Percentiles rank a stretch among this genome's conserved stretches.
Evolutionary conservation across 306 rosid genomes (phyloP).

Genomic region (Gillenia trifoliata): DNA sequence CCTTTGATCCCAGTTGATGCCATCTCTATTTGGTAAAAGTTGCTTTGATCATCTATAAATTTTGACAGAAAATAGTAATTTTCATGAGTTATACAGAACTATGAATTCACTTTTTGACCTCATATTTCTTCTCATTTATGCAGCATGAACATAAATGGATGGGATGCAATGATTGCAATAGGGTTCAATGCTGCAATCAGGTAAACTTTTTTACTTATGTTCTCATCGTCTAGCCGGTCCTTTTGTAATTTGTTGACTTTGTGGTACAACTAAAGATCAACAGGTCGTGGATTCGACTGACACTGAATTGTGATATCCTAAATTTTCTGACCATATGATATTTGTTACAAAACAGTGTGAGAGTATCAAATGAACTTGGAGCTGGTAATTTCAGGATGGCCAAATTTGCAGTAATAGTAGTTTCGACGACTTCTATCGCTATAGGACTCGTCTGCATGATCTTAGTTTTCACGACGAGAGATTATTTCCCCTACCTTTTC

Average conservation of each 20-base stretch:
- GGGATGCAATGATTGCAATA: slow-evolving; percentile 70
- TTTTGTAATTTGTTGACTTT: not conserved
- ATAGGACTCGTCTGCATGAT: slow-evolving; percentile 50
- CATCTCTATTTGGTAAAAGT: slow-evolving; percentile 62
- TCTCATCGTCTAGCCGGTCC: not conserved
- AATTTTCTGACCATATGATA: not conserved
- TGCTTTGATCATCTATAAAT: not conserved
- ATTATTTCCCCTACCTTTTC: slow-evolving; percentile 61
- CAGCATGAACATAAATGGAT: slow-evolving; percentile 74
- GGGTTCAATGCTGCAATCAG: slow-evolving; percentile 84
- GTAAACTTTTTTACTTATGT: slow-evolving; percentile 21
- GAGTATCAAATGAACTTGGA: slow-evolving; percentile 88
- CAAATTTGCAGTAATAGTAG: slow-evolving; percentile 59
- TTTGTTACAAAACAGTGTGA: slow-evolving; percentile 45
- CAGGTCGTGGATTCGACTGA: not conserved
- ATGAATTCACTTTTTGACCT: not conserved
- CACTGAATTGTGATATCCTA: not conserved
- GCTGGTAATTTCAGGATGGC: slow-evolving; percentile 54
- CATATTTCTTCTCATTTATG: not conserved
- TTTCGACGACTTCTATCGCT: slow-evolving; percentile 56
- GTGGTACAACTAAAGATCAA: not conserved
- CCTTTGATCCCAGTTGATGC: slow-evolving; percentile 71
- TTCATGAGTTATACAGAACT: not conserved
- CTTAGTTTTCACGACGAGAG: slow-evolving; percentile 41
- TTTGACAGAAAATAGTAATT: no score